These are phyloP conservation scores for Dryas integrifolia DNA, from an alignment of 331 rosid species.

Conservation along the genomic window DNA sequence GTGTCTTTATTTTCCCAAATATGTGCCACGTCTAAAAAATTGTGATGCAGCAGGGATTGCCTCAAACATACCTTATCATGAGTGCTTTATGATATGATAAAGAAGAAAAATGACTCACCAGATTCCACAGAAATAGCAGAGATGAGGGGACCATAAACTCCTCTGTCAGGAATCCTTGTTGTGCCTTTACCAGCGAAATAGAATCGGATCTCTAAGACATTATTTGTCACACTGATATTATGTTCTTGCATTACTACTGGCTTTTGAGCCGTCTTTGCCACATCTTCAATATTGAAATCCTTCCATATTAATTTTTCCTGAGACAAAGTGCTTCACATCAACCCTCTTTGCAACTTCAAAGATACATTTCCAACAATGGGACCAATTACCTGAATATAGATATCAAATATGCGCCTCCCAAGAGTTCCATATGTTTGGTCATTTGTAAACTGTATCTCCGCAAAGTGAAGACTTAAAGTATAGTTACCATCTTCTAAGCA, in stretches of 20 bases:
- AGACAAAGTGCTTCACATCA: constrained; percentile 21
- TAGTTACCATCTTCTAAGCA: constrained; percentile 87
- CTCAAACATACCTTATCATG: not conserved
- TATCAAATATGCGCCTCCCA: constrained; percentile 74
- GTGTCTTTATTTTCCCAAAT: too few species aligned
- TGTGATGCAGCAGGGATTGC: not conserved
- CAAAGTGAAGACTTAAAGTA: constrained; percentile 66
- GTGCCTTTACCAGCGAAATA: constrained; percentile 75
- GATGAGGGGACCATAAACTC: constrained; percentile 86
- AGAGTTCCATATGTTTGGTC: constrained; percentile 57
- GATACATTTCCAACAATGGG: not conserved
- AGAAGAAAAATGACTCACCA: constrained; percentile 46
- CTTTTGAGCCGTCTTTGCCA: constrained; percentile 48
- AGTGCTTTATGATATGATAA: not conserved
- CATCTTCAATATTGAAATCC: constrained; percentile 67
- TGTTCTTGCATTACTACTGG: constrained; percentile 32
- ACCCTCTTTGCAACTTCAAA: constrained; percentile 22
- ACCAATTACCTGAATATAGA: constrained; percentile 72
- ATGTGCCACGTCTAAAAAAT: not conserved
- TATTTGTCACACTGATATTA: constrained; percentile 52
- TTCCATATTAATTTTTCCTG: constrained; percentile 56
- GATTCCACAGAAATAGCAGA: constrained; percentile 81
- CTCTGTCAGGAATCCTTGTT: constrained; percentile 58
- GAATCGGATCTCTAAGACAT: constrained; percentile 62
- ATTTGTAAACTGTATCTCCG: constrained; percentile 73